Evolutionary conservation across 176 grass and related monocot genomes (phyloP).

Genomic region (Olyra latifolia): DNA sequence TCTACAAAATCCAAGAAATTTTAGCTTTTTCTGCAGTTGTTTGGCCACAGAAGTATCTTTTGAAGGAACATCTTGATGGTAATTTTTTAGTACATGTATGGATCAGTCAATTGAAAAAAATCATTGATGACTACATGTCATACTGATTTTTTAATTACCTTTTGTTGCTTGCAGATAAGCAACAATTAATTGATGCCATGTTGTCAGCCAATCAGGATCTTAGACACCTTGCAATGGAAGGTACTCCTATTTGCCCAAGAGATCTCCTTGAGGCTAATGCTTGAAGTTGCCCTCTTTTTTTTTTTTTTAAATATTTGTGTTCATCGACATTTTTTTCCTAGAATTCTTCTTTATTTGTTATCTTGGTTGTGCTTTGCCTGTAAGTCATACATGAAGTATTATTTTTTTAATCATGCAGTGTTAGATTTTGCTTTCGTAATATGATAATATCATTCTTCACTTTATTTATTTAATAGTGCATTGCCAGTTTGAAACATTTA

Average conservation of each 20-base stretch:
- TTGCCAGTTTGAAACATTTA: neutral
- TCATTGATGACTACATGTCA: neutral
- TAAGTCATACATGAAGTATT: neutral
- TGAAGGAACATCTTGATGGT: slow-evolving; percentile 57
- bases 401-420: neutral
- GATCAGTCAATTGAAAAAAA: neutral
- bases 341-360: neutral
- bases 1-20: slow-evolving; percentile 62
- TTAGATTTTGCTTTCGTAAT: slow-evolving; percentile 6
- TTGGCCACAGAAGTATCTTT: slow-evolving; percentile 61
- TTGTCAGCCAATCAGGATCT: slow-evolving; percentile 71
- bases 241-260: slow-evolving; percentile 36
- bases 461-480: neutral
- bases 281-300: neutral
- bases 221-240: slow-evolving; percentile 62
- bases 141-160: slow-evolving; percentile 26
- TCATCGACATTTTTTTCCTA: neutral
- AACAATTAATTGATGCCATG: slow-evolving; percentile 43
- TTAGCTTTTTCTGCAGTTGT: slow-evolving; percentile 53
- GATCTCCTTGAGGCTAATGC: neutral
- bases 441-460: slow-evolving; percentile 15
- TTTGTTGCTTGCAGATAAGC: slow-evolving; percentile 55
- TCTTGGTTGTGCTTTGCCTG: neutral
- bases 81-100: slow-evolving; percentile 25
- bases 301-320: neutral